These are phyloP conservation scores for Pterulicium gracile DNA, from an alignment of 1,284 basidiomycete species.

Conservation along the genomic window DNA sequence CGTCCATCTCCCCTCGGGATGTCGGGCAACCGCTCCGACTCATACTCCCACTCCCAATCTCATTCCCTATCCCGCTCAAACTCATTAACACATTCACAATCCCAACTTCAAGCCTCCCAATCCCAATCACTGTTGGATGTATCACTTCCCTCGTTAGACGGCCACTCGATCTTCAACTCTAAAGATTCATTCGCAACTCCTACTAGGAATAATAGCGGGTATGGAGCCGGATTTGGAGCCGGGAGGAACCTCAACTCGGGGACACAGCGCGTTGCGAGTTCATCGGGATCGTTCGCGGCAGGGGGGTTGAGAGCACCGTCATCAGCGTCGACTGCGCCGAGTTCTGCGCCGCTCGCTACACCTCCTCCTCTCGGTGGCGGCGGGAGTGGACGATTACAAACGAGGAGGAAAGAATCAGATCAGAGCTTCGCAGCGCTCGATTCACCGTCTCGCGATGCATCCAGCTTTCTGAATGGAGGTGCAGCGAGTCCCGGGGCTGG, in stretches of 20 bases:
- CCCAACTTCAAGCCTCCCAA: no score
- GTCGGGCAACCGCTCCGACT: no score
- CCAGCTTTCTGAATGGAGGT: not conserved
- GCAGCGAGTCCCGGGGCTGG: not conserved
- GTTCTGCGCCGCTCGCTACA: not conserved
- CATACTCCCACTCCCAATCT: no score
- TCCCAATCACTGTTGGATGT: not conserved
- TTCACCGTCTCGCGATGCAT: not conserved
- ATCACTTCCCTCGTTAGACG: not conserved
- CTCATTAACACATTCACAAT: no score
- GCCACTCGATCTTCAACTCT: no score
- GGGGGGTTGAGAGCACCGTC: not conserved
- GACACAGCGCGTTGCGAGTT: no score
- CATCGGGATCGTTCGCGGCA: no score
- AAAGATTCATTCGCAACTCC: slow-evolving; percentile 1
- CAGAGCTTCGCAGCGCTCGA: not conserved
- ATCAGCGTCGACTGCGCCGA: not conserved
- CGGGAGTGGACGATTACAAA: no score
- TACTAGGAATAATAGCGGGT: not conserved
- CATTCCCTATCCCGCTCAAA: no score
- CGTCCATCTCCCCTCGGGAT: no score
- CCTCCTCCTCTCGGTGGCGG: not conserved
- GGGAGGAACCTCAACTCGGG: not conserved
- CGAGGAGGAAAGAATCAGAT: no score
- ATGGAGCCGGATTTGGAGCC: not conserved